Evolutionary conservation across 192 early-diverging fungal genomes (phyloP).

Genomic region (Coemansia sp.): DNA sequence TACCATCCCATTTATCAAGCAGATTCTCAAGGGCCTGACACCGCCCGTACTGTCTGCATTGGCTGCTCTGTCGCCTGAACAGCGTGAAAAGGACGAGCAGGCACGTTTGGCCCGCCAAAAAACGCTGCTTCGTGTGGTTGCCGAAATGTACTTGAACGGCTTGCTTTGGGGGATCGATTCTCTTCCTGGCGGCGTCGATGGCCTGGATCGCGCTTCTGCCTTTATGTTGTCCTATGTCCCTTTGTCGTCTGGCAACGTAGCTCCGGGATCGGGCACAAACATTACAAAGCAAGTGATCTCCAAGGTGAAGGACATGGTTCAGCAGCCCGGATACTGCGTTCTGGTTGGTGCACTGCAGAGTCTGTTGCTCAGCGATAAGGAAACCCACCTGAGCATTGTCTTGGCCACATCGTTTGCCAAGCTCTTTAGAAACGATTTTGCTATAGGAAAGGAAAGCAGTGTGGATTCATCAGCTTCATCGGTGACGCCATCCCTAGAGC

Average conservation of each 20-base stretch:
- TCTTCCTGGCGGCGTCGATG: constrained; percentile 24
- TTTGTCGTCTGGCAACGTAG: neutral
- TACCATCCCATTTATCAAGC: constrained; percentile 63
- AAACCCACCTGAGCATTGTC: constrained; percentile 42
- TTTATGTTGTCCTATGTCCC: constrained; percentile 24
- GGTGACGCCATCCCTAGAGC: neutral
- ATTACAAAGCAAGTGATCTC: constrained; percentile 17
- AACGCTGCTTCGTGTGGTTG: constrained; percentile 65
- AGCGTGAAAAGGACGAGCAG: constrained; percentile 85
- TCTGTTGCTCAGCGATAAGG: constrained; percentile 43
- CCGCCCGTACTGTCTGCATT: constrained; percentile 63
- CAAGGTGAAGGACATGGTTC: constrained; percentile 38
- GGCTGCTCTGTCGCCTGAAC: constrained; percentile 65
- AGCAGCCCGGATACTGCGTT: constrained; percentile 51
- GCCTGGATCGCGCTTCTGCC: constrained; percentile 32
- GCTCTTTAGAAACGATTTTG: constrained; percentile 29
- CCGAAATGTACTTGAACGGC: constrained; percentile 82
- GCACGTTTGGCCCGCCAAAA: constrained; percentile 66
- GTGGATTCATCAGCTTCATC: constrained; percentile 10
- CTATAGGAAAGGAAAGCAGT: constrained; percentile 17
- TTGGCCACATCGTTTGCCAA: constrained; percentile 38
- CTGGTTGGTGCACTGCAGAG: constrained; percentile 44
- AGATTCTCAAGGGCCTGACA: constrained; percentile 65
- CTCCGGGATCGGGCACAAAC: constrained; percentile 3
- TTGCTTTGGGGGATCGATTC: constrained; percentile 60